Evolutionary conservation across 257 asterid species (phyloP), one percentile per base, ranked within the genome.

Genomic region (Lithospermum erythrorhizon): DNA sequence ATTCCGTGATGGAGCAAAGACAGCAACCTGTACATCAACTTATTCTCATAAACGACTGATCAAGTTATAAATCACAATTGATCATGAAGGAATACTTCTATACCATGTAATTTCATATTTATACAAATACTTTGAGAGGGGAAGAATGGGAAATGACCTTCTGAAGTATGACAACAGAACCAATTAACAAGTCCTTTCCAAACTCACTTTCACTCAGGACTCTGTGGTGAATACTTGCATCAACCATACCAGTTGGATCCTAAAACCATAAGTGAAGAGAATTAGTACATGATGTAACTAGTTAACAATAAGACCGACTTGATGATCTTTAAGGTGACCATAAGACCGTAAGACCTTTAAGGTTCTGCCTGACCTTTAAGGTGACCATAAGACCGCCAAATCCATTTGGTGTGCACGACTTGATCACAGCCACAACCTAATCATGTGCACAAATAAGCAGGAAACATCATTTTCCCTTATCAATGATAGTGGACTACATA

Each of bases 231-330:
- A 93, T 72, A 68, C 74, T 86, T 65, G 94, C 97, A 69, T 79
- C 83, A 75, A 86, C 73, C 27, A 82, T 80, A 68, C 97, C 98
- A 0, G 98, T 84, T 25, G 94, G 98, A 68, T 93, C 97, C 98
- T 91, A 76, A 30, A 68, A 22, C 67, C 65, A 25, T 62, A 53
- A 63, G 45, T 61, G 30, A 54, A 68, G 25, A 25, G 54, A 68
- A 60, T 81, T 66, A 83, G 78, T 61, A 64, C 59, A 55, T 13
- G 13, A 51, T 21, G 10, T 29, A 37, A 49, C 37, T 20, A 17
- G 51, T n/a, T 55, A 22, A 35, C 6, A 21, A 27, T 17, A 41
- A 13, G 15, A 52, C 20, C n/a, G n/a, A n/a, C n/a, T 19, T 19
- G 22, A 54, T 27, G 84, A 91, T 95, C 96, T 87, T 93, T 70